phyloP scores from a whole-genome alignment of 139 green algal genomes.

The Ettlia oleoabundans region DNA sequence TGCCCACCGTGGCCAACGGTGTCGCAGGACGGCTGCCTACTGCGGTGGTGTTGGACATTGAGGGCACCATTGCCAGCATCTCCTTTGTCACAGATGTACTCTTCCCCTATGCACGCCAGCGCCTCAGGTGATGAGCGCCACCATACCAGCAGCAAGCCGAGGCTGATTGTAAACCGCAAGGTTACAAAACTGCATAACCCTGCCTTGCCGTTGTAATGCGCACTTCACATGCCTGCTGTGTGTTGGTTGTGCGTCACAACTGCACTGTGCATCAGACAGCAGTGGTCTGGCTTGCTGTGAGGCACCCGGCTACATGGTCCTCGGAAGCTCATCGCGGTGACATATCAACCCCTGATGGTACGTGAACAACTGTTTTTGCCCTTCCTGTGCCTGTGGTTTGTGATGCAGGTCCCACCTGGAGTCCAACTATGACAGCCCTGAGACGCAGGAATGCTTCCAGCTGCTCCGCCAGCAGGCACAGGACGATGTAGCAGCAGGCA shows the following conservation, averaged over 20 bases:
- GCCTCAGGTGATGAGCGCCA: slow-evolving; percentile 33
- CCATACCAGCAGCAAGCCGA: too few species aligned
- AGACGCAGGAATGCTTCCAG: slow-evolving; percentile 76
- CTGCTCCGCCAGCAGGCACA: slow-evolving; percentile 64
- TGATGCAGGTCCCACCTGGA: slow-evolving; percentile 64
- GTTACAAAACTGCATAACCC: too few species aligned
- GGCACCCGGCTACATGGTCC: background rate
- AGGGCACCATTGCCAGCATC: slow-evolving; percentile 94
- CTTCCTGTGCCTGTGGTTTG: background rate
- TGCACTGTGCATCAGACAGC: too few species aligned
- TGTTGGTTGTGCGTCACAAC: too few species aligned
- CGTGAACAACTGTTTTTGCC: background rate
- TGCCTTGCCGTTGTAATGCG: too few species aligned
- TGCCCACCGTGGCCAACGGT: background rate
- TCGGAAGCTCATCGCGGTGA: background rate
- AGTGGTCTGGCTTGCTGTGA: too few species aligned
- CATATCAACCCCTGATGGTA: background rate
- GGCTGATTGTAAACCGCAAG: background rate
- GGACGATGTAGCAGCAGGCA: slow-evolving; percentile 26
- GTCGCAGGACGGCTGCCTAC: slow-evolving; percentile 32
- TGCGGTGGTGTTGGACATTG: slow-evolving; percentile 93
- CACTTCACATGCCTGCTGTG: too few species aligned
- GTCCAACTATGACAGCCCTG: slow-evolving; percentile 56
- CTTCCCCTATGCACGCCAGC: slow-evolving; percentile 83
- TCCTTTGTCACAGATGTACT: slow-evolving; percentile 88